Conservation (phyloP, 2,329 filamentous ascomycete species). For the Neofusicoccum sp. region DNA sequence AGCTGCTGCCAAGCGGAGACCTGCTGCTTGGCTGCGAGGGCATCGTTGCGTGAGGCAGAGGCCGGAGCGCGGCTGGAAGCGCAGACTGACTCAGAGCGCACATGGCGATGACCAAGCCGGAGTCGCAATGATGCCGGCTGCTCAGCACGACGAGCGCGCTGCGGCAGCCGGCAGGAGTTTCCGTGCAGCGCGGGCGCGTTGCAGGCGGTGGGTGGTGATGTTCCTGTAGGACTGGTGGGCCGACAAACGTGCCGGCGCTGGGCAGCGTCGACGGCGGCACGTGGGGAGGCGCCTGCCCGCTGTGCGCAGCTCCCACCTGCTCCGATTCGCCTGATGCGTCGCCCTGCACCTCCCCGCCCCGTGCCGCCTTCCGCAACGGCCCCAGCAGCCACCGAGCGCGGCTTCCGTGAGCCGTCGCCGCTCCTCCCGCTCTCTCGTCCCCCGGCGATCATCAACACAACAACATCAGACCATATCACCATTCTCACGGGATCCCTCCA, state of each 20-base stretch:
- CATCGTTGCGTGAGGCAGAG: not conserved
- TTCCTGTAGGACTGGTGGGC: not conserved
- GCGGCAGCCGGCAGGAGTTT: conserved; percentile 9
- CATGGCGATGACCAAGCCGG: not conserved
- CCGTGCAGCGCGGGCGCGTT: not conserved
- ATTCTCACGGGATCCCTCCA: not conserved
- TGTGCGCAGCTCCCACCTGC: not conserved
- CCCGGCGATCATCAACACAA: too few species aligned
- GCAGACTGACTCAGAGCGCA: not conserved
- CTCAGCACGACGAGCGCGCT: not conserved
- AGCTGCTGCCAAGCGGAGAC: too few species aligned
- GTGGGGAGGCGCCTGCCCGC: too few species aligned
- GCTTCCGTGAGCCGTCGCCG: not conserved
- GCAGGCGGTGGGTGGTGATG: too few species aligned
- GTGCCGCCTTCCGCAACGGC: conserved; percentile 6
- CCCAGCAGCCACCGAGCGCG: not conserved
- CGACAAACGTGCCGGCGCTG: not conserved
- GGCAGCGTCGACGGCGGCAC: not conserved
- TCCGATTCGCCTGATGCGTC: not conserved
- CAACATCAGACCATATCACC: not conserved
- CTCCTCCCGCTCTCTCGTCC: too few species aligned
- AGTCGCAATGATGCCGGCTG: not conserved
- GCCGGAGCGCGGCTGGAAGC: not conserved
- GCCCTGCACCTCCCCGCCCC: conserved; percentile 6
- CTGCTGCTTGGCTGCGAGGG: not conserved